A percentile compares a stretch with the other conserved stretches of the same genome.
These are phyloP conservation scores for Dryas drummondii DNA, from an alignment of 306 rosid genomes.

Conservation along the genomic window DNA sequence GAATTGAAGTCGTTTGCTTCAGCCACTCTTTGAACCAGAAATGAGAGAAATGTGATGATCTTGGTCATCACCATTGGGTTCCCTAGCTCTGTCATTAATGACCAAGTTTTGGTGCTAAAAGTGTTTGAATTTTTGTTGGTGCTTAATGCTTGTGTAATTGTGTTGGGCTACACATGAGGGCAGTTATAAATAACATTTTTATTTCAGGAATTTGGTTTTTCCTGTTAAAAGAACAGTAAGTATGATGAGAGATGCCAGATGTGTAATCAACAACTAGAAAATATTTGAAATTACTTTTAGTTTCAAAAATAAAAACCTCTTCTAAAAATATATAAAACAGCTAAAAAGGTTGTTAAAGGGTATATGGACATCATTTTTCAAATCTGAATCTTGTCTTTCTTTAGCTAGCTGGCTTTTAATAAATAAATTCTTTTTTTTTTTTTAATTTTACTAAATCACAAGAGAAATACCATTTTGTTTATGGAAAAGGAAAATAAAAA, in stretches of 20 bases:
- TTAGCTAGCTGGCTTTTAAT: background rate
- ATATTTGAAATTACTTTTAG: background rate
- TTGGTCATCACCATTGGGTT: constrained; percentile 68
- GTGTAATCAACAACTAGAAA: background rate
- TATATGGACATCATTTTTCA: background rate
- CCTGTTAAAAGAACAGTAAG: background rate
- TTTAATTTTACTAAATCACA: too few relatives aligned
- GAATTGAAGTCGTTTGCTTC: constrained; percentile 67
- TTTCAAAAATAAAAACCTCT: too few relatives aligned
- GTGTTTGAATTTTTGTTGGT: constrained; percentile 34
- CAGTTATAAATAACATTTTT: background rate
- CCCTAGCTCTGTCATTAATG: constrained; percentile 80
- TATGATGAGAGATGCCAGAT: background rate
- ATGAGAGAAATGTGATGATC: constrained; percentile 70
- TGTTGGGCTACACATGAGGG: constrained; percentile 12
- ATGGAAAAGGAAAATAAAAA: too few relatives aligned
- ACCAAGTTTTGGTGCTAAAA: constrained; percentile 18
- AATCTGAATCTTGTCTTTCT: background rate
- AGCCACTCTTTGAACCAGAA: constrained; percentile 71
- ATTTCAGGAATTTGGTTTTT: background rate
- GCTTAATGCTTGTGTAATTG: background rate
- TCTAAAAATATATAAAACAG: too few relatives aligned
- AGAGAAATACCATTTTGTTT: too few relatives aligned
- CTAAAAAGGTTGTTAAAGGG: too few relatives aligned
- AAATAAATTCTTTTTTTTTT: background rate